Evolutionary conservation across 495 filamentous ascomycete species (phyloP), one percentile per base, ranked within the genome.

Genomic region (Annulohypoxylon moriforme): DNA sequence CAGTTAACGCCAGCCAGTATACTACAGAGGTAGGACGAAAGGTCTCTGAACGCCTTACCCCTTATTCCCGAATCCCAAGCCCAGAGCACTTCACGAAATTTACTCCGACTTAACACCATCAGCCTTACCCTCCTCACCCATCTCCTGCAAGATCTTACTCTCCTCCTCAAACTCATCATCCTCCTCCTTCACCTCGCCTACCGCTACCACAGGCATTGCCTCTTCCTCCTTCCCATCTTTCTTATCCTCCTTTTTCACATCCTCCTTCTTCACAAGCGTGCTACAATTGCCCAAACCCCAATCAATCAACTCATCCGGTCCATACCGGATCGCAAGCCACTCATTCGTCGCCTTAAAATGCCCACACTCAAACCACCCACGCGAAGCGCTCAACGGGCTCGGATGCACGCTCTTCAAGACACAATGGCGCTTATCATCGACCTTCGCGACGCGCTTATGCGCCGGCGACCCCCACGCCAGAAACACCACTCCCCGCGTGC

Each of bases 331-430:
- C 59, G 84, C 83, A 33, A 99, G 82, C 95, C 96, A 99, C 73
- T 94, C 92, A 76, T 99, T 98, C 61, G 93, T 90, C 80, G 89
- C 89, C 71, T 85, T 89, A 78, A 97, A 99, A 81, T 98, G 96
- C 0, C 89, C 89, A 67, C 93, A 95, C 55, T 90, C 87, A 73
- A 96, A 94, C 82, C 93, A 99, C 33, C 96, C 96, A 33, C 85
- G 82, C 8, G 76, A 71, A 2, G 96, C 96, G 80, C 92, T 94
- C 66, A 97, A 77, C 47, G 96, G 96, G 81, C 93, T 97, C 2
- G 96, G 96, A 83, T 99, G 96, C 59, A 92, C 93, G 70, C 89
- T 91, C 82, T 91, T 88, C 68, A 99, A 80, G 50, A 99, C 91
- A 25, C 87, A 85, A 81, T 99, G 94, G 71, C 86, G 89, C 73